These are phyloP conservation scores for Calonectria henricotiae DNA, from an alignment of 2,329 filamentous ascomycete genomes.

Conservation along the genomic window DNA sequence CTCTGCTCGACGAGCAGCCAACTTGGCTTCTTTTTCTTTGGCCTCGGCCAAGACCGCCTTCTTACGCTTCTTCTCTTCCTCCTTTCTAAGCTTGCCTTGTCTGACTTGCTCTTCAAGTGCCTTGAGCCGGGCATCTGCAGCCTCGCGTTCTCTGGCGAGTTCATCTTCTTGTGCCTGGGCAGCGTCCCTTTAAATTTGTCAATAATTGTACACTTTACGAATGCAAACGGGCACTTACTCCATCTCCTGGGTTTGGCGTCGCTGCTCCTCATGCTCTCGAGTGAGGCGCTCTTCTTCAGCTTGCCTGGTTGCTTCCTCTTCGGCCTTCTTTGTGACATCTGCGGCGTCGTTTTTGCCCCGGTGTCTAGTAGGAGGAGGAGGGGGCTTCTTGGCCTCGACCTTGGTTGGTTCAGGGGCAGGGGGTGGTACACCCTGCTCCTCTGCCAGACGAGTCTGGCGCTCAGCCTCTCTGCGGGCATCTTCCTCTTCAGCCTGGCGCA, in stretches of 20 bases:
- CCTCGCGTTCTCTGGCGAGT: slow-evolving; percentile 84
- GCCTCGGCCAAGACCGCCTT: slow-evolving; percentile 90
- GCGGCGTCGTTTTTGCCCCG: slow-evolving; percentile 72
- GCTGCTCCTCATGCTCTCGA: slow-evolving; percentile 83
- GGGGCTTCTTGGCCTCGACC: slow-evolving; percentile 74
- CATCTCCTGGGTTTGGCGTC: slow-evolving; percentile 80
- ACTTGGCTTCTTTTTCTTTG: slow-evolving; percentile 88
- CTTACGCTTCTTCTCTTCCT: slow-evolving; percentile 94
- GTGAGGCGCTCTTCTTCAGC: slow-evolving; percentile 78
- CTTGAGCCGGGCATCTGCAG: slow-evolving; percentile 85
- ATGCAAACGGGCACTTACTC: slow-evolving; percentile 77
- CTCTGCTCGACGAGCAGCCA: slow-evolving; percentile 90
- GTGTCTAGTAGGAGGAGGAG: slow-evolving; percentile 87
- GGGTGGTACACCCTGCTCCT: slow-evolving; percentile 79
- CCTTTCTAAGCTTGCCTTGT: slow-evolving; percentile 94
- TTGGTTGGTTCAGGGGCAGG: slow-evolving; percentile 68
- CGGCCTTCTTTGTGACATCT: slow-evolving; percentile 70
- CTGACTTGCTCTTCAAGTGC: slow-evolving; percentile 95
- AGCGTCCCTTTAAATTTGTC: slow-evolving; percentile 73
- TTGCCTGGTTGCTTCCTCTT: slow-evolving; percentile 72
- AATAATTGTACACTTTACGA: background rate
- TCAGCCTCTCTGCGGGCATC: slow-evolving; percentile 91
- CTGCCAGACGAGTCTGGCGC: slow-evolving; percentile 85
- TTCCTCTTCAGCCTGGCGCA: slow-evolving; percentile 93
- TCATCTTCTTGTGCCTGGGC: slow-evolving; percentile 85